Evolutionary conservation across 208 protist genomes (phyloP), one percentile per base, ranked within the genome.

Genomic region (Zelonia costaricensis): DNA sequence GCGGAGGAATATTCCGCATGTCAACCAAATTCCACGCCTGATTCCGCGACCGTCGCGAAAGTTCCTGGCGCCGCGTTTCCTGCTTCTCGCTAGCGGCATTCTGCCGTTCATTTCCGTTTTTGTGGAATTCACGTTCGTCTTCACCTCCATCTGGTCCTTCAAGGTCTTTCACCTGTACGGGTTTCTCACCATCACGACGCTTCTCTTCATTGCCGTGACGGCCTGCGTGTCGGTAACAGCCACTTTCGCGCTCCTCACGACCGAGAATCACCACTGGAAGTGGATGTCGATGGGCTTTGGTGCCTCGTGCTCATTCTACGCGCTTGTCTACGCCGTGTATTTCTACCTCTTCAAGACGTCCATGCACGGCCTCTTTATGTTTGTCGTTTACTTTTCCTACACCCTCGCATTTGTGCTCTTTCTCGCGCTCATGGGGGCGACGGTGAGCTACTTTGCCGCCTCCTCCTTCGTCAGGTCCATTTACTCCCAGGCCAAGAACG

Each of bases 161-260:
- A 98, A 98, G 62, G 80, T 95, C 30, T 99, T 99, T 70, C 98
- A 98, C 67, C 77, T 99, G 1, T 99, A 98, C 66, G 94, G 94
- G 5, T 98, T 98, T 77, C 65, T 98, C 54, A 57, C 97, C 0
- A 55, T 98, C 4, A 93, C 98, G 3, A 93, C 91, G 67, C 3
- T 86, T 20, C 93, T 98, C 53, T 92, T 97, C 28, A 33, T 90
- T n/a, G 64, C 96, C 9, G 83, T 98, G 6, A 94, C 89, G 0
- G 78, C 80, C 8, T 98, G 94, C 60, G 83, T 97, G 0, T 80
- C 88, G 1, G 76, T 98, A 33, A 81, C 94, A 0, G 72, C 75
- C 0, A 98, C 90, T 2, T 99, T 98, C 78, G 86, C 98, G 35
- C 58, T 98, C 20, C 81, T 99, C 28, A 95, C 96, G 47, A 77